phyloP scores from a whole-genome alignment of 495 filamentous ascomycete genomes.

The Aspergillus mulundensis region DNA sequence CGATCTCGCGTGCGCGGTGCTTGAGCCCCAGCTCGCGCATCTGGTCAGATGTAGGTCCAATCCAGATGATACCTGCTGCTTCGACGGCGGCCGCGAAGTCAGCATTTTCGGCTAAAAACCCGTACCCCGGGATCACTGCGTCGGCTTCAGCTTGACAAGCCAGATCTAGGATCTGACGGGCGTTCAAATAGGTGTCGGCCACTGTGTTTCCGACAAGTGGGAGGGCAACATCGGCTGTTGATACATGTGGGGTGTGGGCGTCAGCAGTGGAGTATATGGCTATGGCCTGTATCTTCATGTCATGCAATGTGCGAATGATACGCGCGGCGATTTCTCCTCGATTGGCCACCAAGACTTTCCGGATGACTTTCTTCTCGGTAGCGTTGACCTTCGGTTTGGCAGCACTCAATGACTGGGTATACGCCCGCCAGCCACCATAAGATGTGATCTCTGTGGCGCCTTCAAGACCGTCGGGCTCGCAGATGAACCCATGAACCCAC shows the following conservation, averaged over 20 bases:
- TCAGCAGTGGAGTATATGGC: conserved; percentile 2
- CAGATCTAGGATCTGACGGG: conserved; percentile 1
- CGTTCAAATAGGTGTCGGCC: conserved; percentile 1
- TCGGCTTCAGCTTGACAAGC: conserved; percentile 24
- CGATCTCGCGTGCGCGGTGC: conserved; percentile 51
- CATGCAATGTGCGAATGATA: conserved; percentile 2
- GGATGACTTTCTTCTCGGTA: not conserved
- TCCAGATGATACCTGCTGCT: conserved; percentile 44
- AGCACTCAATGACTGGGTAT: conserved; percentile 5
- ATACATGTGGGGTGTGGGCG: not conserved
- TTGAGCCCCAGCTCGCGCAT: conserved; percentile 55
- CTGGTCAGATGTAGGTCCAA: conserved; percentile 52
- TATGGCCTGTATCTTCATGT: conserved; percentile 4
- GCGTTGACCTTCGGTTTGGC: not conserved
- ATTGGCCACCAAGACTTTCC: not conserved
- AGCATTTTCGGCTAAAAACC: conserved; percentile 57
- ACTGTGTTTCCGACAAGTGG: conserved; percentile 1
- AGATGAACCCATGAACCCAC: conserved; percentile 20
- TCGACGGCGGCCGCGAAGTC: conserved; percentile 51
- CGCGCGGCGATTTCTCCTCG: conserved; percentile 7
- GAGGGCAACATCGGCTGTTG: not conserved
- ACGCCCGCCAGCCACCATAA: conserved; percentile 16
- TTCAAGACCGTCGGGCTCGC: conserved; percentile 10
- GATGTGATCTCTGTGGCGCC: conserved; percentile 16
- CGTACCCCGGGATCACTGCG: conserved; percentile 59